Conservation (phyloP, 1,139 yeast species). For the Blastobotrys proliferans region DNA sequence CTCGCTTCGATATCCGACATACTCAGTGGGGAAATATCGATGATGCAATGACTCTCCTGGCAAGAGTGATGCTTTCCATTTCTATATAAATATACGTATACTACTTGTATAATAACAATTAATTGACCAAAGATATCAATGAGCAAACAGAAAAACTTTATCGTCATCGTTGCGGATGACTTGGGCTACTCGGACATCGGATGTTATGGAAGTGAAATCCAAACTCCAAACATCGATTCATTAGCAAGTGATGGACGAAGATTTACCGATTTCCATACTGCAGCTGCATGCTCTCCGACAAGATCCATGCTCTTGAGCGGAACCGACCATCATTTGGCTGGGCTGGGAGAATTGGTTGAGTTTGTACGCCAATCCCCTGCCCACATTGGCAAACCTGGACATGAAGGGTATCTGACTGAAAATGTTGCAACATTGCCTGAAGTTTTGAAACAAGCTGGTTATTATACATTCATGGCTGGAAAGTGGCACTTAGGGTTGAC, state of each 20-base stretch:
- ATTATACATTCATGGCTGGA: conserved; percentile 49
- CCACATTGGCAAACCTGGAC: conserved; percentile 44
- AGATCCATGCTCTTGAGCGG: conserved; percentile 59
- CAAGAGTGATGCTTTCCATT: too few relatives aligned
- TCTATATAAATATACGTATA: too few relatives aligned
- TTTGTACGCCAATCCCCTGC: conserved; percentile 33
- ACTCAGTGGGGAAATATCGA: too few relatives aligned
- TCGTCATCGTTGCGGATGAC: conserved; percentile 59
- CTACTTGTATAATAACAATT: too few relatives aligned
- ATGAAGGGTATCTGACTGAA: conserved; percentile 52
- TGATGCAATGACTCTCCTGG: too few relatives aligned
- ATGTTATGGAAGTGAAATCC: conserved; percentile 57
- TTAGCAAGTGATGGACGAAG: conserved; percentile 45
- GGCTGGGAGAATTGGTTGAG: conserved; percentile 58
- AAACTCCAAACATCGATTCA: conserved; percentile 49
- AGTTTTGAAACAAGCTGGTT: conserved; percentile 46
- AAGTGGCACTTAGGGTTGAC: conserved; percentile 57
- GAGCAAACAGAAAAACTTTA: conserved; percentile 40
- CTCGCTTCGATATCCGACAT: too few relatives aligned
- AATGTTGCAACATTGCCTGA: conserved; percentile 53
- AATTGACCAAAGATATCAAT: too few relatives aligned
- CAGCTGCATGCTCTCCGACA: conserved; percentile 64
- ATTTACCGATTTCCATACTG: conserved; percentile 58
- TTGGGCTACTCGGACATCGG: conserved; percentile 55
- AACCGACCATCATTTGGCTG: conserved; percentile 59